A percentile compares a stretch with the other conserved stretches of the same genome.
Conservation (phyloP, 2,329 filamentous ascomycete species). For the Basipetospora chlamydospora region DNA sequence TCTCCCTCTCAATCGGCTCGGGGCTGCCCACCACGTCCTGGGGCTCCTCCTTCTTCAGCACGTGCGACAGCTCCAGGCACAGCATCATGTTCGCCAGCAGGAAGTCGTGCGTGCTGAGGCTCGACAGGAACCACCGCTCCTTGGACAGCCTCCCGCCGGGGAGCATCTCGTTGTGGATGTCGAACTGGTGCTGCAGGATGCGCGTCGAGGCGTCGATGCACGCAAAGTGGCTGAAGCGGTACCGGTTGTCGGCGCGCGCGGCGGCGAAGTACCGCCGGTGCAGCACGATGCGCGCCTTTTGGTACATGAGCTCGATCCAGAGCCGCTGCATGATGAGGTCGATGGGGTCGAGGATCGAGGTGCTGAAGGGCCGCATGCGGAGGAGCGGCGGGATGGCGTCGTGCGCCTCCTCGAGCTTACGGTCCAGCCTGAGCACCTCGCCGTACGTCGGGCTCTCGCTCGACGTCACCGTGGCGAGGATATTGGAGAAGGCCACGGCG, state of each 20-base stretch:
- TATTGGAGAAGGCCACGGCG: constrained; percentile 11
- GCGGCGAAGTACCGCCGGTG: constrained; percentile 22
- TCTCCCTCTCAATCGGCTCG: constrained; percentile 11
- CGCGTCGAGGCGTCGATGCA: constrained; percentile 29
- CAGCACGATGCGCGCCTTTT: constrained; percentile 33
- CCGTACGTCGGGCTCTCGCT: constrained; percentile 18
- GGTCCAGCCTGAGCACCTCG: constrained; percentile 20
- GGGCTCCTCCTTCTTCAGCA: constrained; percentile 6
- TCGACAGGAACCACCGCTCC: constrained; percentile 27
- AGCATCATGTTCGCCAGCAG: constrained; percentile 31
- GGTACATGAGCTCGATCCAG: constrained; percentile 32
- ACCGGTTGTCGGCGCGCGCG: constrained; percentile 19
- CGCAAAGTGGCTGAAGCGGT: constrained; percentile 22
- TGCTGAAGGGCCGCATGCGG: constrained; percentile 25
- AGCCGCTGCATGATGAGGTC: constrained; percentile 32
- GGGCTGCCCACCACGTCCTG: constrained; percentile 4
- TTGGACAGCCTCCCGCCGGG: constrained; percentile 23
- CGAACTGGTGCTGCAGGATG: constrained; percentile 26
- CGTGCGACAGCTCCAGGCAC: constrained; percentile 20
- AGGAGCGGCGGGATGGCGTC: constrained; percentile 23
- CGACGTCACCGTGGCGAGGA: constrained; percentile 10
- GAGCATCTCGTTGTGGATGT: constrained; percentile 23
- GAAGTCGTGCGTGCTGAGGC: constrained; percentile 28
- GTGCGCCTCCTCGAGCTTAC: constrained; percentile 23
- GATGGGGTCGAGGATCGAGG: constrained; percentile 27